Percentiles rank a stretch among this genome's conserved stretches.
Evolutionary conservation across 169 alveolate genomes (phyloP).

Genomic region (Cryptosporidium xiaoi): DNA sequence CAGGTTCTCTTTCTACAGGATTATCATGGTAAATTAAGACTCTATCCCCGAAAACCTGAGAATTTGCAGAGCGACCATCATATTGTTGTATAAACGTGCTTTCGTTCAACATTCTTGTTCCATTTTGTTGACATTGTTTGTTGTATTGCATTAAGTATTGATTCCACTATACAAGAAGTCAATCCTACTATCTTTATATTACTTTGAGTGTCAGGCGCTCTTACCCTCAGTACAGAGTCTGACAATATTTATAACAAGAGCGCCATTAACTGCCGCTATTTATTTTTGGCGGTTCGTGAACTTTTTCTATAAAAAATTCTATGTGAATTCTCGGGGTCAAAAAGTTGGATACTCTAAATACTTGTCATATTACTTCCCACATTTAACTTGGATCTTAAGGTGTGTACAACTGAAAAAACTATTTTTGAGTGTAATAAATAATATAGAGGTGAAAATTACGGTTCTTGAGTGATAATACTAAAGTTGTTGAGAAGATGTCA

Average conservation of each 20-base stretch:
- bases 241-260: not conserved
- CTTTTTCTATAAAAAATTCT: no score
- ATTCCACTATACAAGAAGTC: not conserved
- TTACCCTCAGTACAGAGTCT: not conserved
- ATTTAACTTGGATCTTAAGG: constrained; percentile 3
- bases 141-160: constrained; percentile 11
- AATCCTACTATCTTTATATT: not conserved
- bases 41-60: constrained; percentile 35
- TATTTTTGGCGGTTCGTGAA: no score
- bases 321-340: no score
- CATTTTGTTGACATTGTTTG: constrained; percentile 27
- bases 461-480: no score
- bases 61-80: constrained; percentile 2
- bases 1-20: not conserved
- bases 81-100: constrained; percentile 52
- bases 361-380: not conserved
- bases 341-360: no score
- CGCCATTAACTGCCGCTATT: no score
- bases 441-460: no score
- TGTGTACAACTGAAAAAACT: not conserved
- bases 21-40: constrained; percentile 13
- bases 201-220: constrained; percentile 41
- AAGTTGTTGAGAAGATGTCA: constrained; percentile 12
- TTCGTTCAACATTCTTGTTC: constrained; percentile 10
- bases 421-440: no score